Percentiles rank a stretch among this genome's conserved stretches.
These are phyloP conservation scores for Tetrastigma voinierianum DNA, from an alignment of 164 flowering plant species.

Conservation along the genomic window DNA sequence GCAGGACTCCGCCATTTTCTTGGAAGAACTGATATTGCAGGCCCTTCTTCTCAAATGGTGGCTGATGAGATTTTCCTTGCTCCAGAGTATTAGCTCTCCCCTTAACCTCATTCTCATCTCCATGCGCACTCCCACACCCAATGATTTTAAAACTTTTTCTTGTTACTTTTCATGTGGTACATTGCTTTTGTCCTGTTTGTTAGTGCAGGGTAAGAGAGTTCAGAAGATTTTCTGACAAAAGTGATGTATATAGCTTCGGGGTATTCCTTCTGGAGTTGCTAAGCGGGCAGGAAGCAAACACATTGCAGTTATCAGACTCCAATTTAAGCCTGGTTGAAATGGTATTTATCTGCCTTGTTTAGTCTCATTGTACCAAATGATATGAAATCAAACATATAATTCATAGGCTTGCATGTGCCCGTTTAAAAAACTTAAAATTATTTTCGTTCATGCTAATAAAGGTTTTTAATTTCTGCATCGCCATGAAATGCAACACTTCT, in stretches of 20 bases:
- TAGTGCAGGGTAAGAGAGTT: slow-evolving; percentile 69
- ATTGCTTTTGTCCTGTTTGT: slow-evolving; percentile 1
- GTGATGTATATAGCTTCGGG: slow-evolving; percentile 88
- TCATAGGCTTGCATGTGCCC: background rate
- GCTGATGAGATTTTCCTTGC: slow-evolving; percentile 75
- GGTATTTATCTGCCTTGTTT: slow-evolving; percentile 41
- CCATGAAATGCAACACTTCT: no score
- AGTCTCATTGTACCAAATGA: background rate
- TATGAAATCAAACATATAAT: background rate
- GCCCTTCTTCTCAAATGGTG: slow-evolving; percentile 61
- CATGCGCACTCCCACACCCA: background rate
- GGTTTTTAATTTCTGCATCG: no score
- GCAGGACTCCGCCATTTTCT: slow-evolving; percentile 81
- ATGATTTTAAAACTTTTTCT: background rate
- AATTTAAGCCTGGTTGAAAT: slow-evolving; percentile 57
- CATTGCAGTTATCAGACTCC: slow-evolving; percentile 32
- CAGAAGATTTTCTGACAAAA: slow-evolving; percentile 74
- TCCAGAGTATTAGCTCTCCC: slow-evolving; percentile 62
- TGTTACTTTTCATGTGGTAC: background rate
- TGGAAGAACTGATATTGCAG: slow-evolving; percentile 59
- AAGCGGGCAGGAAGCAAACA: slow-evolving; percentile 72
- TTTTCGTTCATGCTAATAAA: background rate
- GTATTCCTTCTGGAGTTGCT: slow-evolving; percentile 84
- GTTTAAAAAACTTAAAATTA: background rate
- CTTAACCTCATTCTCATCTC: background rate